Evolutionary conservation across 2,329 filamentous ascomycete genomes (phyloP), one percentile per base, ranked within the genome.

Genomic region (Tolypocladium amazonense): DNA sequence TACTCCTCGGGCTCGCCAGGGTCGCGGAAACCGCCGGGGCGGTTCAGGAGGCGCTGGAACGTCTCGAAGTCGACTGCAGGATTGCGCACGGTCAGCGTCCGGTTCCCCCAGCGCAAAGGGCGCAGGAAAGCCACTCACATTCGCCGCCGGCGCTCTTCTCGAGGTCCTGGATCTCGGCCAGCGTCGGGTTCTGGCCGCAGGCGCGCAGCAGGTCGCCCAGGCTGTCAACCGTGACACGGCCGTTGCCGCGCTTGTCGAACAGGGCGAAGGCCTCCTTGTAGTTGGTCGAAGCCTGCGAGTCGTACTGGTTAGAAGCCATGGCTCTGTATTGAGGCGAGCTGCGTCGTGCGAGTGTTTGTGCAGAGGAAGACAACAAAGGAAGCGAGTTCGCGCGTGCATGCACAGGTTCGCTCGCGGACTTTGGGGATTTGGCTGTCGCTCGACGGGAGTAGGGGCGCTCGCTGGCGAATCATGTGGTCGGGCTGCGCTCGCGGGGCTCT

Each of bases 231-330:
- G 89, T 78, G 68, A 97, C 94, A 69, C 92, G 92, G 72, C 93
- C 92, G 73, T 90, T 96, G 73, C 94, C 94, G 76, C 94, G 93
- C 87, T 97, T 97, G 84, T 99, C 94, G 82, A 97, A 99, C 75
- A 99, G 89, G 70, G 92, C 92, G 79, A 99, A 99, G 68, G 94
- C 94, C 88, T 99, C 94, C 83, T 97, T 97, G 90, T 97, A 99
- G 88, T 99, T 97, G 80, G 93, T 97, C 63, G 83, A 87, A 75
- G 85, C 85, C 85, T 88, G 83, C 55, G 76, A 70, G 63, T 81
- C 79, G 68, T 73, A 78, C 62, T 78, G 71, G 72, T 82, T 81
- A 81, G 80, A 78, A 69, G 76, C 67, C 78, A 81, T 81, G 71
- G 65, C 59, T 39, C 45, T 56, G 53, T 55, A 37, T 11, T 45